Conservation (phyloP, 2,329 filamentous ascomycete genomes). For the Ceratocystis albifundus region DNA sequence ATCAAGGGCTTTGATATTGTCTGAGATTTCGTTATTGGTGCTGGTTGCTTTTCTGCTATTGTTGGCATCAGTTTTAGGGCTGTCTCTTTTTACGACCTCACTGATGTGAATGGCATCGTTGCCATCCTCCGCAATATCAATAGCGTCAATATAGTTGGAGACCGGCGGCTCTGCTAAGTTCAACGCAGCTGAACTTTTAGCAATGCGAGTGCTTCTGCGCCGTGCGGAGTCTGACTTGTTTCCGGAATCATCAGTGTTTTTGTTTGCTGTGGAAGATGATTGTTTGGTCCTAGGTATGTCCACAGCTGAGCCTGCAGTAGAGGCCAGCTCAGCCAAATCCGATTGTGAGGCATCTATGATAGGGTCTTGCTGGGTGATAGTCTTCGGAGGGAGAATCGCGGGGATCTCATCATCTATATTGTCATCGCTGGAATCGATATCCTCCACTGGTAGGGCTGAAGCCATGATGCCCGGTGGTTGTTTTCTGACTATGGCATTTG, state of each 20-base stretch:
- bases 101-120: too few relatives aligned
- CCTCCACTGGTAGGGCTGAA: constrained; percentile 17
- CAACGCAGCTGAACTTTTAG: background rate
- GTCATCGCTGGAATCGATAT: constrained; percentile 23
- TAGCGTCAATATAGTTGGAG: background rate
- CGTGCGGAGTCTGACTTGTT: background rate
- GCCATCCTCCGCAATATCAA: background rate
- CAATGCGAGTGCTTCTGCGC: background rate
- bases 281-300: background rate
- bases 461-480: background rate
- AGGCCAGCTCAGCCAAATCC: background rate
- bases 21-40: background rate
- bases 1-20: too few relatives aligned
- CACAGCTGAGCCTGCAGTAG: background rate
- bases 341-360: background rate
- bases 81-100: background rate
- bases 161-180: background rate
- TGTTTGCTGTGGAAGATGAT: background rate
- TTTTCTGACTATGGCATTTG: background rate
- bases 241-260: background rate
- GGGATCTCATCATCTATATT: constrained; percentile 15
- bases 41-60: background rate
- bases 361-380: background rate
- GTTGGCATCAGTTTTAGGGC: background rate
- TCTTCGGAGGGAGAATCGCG: background rate